Percentiles rank a stretch among this genome's conserved stretches.
phyloP scores from a whole-genome alignment of 352 stramenopile genomes.

The Aphanomyces astaci region DNA sequence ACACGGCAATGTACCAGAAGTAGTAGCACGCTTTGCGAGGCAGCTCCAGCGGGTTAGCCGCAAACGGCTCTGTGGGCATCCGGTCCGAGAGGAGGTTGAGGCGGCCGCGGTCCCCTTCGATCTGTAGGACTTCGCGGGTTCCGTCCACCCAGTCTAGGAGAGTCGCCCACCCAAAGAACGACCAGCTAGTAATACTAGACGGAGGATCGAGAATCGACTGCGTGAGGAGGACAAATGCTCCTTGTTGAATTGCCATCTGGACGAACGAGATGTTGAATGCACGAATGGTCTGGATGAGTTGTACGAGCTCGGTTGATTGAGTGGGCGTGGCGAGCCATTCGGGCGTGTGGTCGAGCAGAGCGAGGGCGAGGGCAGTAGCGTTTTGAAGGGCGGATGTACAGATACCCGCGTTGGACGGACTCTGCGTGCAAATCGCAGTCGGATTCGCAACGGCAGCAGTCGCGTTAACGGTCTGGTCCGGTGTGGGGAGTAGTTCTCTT shows the following conservation, averaged over 20 bases:
- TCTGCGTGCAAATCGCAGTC: neutral
- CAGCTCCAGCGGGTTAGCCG: conserved; percentile 11
- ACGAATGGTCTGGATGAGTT: neutral
- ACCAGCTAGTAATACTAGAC: neutral
- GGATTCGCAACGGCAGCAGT: too few relatives aligned
- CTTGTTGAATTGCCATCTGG: neutral
- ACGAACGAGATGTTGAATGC: neutral
- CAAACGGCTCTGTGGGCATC: neutral
- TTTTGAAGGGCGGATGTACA: neutral
- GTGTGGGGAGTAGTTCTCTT: too few relatives aligned
- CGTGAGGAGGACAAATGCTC: too few relatives aligned
- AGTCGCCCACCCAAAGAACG: conserved; percentile 3
- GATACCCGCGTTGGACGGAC: neutral
- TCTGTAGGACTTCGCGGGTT: neutral
- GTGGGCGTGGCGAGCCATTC: too few relatives aligned
- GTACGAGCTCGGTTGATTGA: neutral
- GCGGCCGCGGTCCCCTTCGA: neutral
- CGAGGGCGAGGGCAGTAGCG: neutral
- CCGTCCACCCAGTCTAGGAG: conserved; percentile 10
- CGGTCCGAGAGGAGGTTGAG: neutral
- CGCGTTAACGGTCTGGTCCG: neutral
- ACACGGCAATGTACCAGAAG: neutral
- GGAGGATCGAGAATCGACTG: neutral
- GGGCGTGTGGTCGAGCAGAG: neutral
- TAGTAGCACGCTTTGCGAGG: conserved; percentile 1